Percentiles rank a stretch among this genome's conserved stretches.
Conservation (phyloP, 768 basidiomycete genomes). For the Podaxis carcinomalis region DNA sequence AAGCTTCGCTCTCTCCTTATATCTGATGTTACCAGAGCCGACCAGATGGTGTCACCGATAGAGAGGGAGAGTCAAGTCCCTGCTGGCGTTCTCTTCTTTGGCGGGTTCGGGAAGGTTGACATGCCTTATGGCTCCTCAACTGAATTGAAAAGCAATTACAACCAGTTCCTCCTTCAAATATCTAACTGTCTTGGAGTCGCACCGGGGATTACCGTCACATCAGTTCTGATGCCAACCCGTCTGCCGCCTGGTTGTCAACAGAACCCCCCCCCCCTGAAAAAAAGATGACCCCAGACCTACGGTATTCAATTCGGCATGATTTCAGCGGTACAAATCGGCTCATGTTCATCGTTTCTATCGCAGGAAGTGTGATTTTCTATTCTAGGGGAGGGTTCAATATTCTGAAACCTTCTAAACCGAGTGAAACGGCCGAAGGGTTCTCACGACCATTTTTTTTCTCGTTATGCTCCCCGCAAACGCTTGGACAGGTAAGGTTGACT, state of each 20-base stretch:
- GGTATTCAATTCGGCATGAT: conserved; percentile 6
- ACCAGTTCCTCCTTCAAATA: not conserved
- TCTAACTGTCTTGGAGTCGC: not conserved
- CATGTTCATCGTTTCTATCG: not conserved
- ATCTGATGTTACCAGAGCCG: not conserved
- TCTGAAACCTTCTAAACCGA: not conserved
- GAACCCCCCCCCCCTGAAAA: not conserved
- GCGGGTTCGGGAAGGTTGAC: not conserved
- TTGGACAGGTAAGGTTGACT: not conserved
- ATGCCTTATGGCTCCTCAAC: not conserved
- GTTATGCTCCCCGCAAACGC: not conserved
- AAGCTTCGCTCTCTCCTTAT: not conserved
- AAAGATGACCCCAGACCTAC: not conserved
- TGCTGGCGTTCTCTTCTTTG: not conserved
- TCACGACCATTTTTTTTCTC: not conserved
- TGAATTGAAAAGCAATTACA: not conserved
- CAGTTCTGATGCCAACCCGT: not conserved
- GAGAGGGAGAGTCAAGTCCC: not conserved
- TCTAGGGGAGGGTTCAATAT: not conserved
- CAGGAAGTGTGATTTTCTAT: not conserved
- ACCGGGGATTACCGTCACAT: not conserved
- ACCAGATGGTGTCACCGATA: not conserved
- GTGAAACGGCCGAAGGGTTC: not conserved
- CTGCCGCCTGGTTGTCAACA: not conserved
- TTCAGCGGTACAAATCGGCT: not conserved